Evolutionary conservation across 2,329 filamentous ascomycete genomes (phyloP).

Genomic region (Alternaria dauci): DNA sequence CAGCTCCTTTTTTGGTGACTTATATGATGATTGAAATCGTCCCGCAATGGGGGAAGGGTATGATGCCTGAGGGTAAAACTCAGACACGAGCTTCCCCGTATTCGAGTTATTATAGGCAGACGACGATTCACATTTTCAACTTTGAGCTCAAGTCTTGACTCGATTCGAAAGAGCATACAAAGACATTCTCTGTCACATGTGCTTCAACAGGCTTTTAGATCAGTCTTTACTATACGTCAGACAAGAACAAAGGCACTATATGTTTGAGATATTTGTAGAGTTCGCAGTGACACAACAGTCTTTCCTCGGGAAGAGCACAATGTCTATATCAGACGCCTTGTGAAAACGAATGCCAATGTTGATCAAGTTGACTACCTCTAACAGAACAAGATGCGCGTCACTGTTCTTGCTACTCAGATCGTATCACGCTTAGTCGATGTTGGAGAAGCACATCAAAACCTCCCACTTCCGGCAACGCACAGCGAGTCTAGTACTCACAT

Average conservation of each 20-base stretch:
- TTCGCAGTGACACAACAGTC: neutral
- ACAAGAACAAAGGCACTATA: neutral
- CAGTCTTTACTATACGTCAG: neutral
- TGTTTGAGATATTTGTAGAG: neutral
- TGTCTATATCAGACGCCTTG: neutral
- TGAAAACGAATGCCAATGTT: neutral
- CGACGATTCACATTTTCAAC: neutral
- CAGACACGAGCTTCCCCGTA: neutral
- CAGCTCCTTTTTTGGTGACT: neutral
- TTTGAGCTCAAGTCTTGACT: neutral
- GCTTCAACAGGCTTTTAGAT: neutral
- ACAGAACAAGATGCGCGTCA: neutral
- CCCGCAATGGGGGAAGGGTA: neutral
- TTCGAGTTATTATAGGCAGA: neutral
- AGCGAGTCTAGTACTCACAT: neutral
- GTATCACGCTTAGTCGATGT: neutral
- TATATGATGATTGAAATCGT: neutral
- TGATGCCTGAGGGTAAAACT: too few relatives aligned
- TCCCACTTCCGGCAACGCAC: neutral
- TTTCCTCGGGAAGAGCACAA: neutral
- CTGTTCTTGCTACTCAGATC: neutral
- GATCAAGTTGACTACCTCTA: neutral
- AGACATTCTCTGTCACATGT: slow-evolving; percentile 1
- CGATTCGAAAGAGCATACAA: neutral
- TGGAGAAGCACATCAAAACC: neutral